phyloP scores from a whole-genome alignment of 306 rosid genomes.

The Lagenaria siceraria region DNA sequence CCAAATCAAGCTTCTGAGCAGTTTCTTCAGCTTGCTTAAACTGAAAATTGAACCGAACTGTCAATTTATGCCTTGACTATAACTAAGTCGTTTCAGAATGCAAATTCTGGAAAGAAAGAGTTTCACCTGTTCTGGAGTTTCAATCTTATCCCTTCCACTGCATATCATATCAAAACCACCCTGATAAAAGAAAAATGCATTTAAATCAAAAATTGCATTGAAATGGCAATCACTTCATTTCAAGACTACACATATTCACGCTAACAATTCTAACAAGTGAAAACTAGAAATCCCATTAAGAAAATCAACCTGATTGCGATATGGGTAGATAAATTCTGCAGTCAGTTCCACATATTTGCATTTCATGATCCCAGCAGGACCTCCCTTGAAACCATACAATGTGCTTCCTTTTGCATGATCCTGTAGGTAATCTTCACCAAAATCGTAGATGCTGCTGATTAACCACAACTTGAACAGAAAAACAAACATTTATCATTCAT shows the following conservation, averaged over 20 bases:
- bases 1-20: conserved; percentile 65
- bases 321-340: conserved; percentile 68
- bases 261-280: neutral
- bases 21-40: conserved; percentile 96
- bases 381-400: conserved; percentile 84
- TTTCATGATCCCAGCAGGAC: conserved; percentile 98
- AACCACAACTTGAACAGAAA: neutral
- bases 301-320: conserved; percentile 63
- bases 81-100: neutral
- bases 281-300: neutral
- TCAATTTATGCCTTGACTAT: neutral
- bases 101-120: neutral
- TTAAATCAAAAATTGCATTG: neutral
- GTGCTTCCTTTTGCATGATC: conserved; percentile 62
- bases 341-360: conserved; percentile 65
- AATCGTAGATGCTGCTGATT: neutral
- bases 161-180: conserved; percentile 99
- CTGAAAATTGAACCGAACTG: conserved; percentile 19
- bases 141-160: conserved; percentile 99
- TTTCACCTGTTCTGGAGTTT: conserved; percentile 87
- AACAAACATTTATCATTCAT: neutral
- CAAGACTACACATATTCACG: neutral
- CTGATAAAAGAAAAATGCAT: conserved; percentile 19
- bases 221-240: neutral
- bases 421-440: conserved; percentile 71